Evolutionary conservation across 352 stramenopile genomes (phyloP), one percentile per base, ranked within the genome.

Genomic region (Globisporangium apiculatum): DNA sequence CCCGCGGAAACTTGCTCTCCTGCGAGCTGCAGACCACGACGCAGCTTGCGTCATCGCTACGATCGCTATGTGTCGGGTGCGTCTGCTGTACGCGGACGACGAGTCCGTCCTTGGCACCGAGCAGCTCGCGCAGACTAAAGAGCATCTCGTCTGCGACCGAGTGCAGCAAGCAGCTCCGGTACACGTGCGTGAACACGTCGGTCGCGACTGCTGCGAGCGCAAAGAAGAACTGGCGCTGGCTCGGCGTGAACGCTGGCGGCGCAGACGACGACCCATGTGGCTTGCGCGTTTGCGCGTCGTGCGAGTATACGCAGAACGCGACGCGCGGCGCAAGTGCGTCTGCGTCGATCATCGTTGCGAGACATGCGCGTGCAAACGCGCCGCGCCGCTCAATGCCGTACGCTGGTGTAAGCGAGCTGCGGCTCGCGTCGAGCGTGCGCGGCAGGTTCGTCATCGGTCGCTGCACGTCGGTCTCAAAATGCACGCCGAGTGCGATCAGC

Each of bases 401-500:
- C 0, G 59, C 52, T 2, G 83, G 76, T 31, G 77, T 60, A 38
- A 73, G 64, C 5, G 41, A 60, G 9, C 65, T 75, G 9, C 83
- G 66, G 50, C 75, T 80, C 12, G 65, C 40, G 40, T 93, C 83
- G 9, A 93, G 53, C 5, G 83, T 83, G 14, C 75, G 69, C 11
- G 83, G 81, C 35, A 89, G 48, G 51, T 93, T 91, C 0, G 75
- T 85, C 83, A 93, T 93, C 0, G 81, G 83, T 8, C 91, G 58
- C 35, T 55, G 9, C 15, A 82, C n/a, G 15, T 63, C 53, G 4
- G 53, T 48, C 40, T 93, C 83, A 3, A 59, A 70, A 43, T 93
- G 81, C 14, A 93, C 64, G 14, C 71, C 66, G 4, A 75, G 53
- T 0, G 48, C n/a, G 9, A 91, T 72, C 2, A 66, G 31, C 1